Evolutionary conservation across 805 yeast genomes (phyloP), one percentile per base, ranked within the genome.

Genomic region (Candida wancherniae): DNA sequence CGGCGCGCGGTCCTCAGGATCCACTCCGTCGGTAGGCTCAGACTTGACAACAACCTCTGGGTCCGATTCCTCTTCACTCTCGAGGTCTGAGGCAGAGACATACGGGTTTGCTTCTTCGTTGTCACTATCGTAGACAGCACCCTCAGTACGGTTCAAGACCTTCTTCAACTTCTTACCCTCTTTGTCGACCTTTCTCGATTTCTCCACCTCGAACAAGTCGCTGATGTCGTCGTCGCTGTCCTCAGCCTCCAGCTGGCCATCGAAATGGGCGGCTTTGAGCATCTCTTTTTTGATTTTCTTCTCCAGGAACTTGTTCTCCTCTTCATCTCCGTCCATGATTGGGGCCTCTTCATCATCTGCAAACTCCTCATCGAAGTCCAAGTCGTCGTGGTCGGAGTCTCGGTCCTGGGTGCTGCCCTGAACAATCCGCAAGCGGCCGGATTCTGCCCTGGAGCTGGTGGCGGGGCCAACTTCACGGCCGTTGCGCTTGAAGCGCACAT

Each of bases 291-390:
- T 86, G 53, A 85, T 80, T 47, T 84, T 79, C 44, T 71, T 75
- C 57, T 92, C 96, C 30, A 87, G 83, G 40, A 86, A 83, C 55
- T 83, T 87, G 55, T 85, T 84, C 51, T 92, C 97, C 50, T 92
- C 96, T 51, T 90, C 97, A 39, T 88, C 77, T 27, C 96, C 96
- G 50, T 90, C 97, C 69, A 90, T 77, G 37, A 92, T 84, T 17
- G 98, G 98, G 2, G 97, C 97, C 55, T 90, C 98, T 62, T 92
- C 98, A 56, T 92, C 98, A 57, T 92, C 98, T 16, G 92, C 97
- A 59, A 92, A 92, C 55, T 88, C 97, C 55, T 92, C 97, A 46
- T 92, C 97, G 50, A 71, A 90, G 60, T 90, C 98, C 49, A 92
- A 63, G 51, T 87, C 97, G 43, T 88, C 97, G 42, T 84, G 86